Percentiles rank a stretch among this genome's conserved stretches.
Evolutionary conservation across 2,329 filamentous ascomycete species (phyloP).

Genomic region (Penicillium sp.): DNA sequence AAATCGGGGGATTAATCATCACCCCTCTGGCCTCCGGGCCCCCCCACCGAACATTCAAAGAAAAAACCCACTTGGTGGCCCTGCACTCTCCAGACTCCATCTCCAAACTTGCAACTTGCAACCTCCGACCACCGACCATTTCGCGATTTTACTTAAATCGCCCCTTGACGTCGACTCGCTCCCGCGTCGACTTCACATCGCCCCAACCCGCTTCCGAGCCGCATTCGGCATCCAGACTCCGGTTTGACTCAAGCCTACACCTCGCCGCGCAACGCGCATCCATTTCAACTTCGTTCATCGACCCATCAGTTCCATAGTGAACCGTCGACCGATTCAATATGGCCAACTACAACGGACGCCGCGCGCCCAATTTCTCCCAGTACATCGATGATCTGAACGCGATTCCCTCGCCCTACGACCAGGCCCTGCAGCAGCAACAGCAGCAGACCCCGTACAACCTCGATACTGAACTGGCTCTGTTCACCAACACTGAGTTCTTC

Average conservation of each 20-base stretch:
- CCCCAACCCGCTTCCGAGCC: conserved; percentile 11
- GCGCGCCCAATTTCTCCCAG: conserved; percentile 83
- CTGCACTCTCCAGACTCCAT: conserved; percentile 4
- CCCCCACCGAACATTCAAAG: conserved; percentile 16
- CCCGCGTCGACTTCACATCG: neutral
- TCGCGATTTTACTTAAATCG: neutral
- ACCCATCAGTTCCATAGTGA: neutral
- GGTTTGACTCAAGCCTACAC: conserved; percentile 12
- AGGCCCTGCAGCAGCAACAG: conserved; percentile 60
- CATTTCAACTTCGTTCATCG: conserved; percentile 3
- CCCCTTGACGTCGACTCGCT: conserved; percentile 1
- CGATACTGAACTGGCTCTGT: conserved; percentile 73
- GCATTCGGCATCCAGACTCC: conserved; percentile 16
- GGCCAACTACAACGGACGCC: conserved; percentile 74
- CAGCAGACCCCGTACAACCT: conserved; percentile 63
- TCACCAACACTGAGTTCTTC: conserved; percentile 81
- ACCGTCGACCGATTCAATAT: conserved; percentile 46
- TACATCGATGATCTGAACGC: conserved; percentile 86
- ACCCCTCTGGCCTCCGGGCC: conserved; percentile 8
- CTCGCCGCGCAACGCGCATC: conserved; percentile 11
- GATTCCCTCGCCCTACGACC: conserved; percentile 64
- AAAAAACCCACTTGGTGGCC: conserved; percentile 22
- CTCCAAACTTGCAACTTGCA: neutral
- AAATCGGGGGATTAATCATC: conserved; percentile 22
- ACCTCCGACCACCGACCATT: neutral